Base-by-base conservation (phyloP, 202 grass and related monocot species). In the Elaeis oleifera region DNA sequence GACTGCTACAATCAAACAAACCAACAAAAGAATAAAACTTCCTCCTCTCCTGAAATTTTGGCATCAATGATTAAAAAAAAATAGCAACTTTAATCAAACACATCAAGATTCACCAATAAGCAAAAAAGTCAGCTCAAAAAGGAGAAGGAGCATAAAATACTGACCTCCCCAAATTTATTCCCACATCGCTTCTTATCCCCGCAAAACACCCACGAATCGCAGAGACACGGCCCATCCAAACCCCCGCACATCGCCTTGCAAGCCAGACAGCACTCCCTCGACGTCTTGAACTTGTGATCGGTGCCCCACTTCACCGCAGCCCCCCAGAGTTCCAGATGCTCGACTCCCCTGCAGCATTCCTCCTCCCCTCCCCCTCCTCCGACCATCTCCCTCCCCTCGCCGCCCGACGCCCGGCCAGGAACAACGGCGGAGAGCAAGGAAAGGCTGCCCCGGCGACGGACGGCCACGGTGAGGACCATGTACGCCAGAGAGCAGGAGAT, bases 121-220 rank as follows among this genome's bases (percentile, higher is more conserved):
- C 18, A 11, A 21, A 63, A 8, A 16, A 36, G 1, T 9, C 5
- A n/a, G 23, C 31, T 49, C 56, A 21, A 8, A 20, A 21, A n/a
- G 6, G 5, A 17, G 63, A 26, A 48, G 32, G 4, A 3, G 16
- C 1, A 16, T 53, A 61, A 32, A 60, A 67, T 18, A 72, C 64
- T 7, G 48, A 95, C 86, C 90, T 96, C 90, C 5, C 90, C 81
- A 60, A 90, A 60, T 75, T 61, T 84, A 16, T 79, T 73, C 53
- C 64, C 70, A 76, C 90, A 96, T 31, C 59, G 80, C 67, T 61
- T 36, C 63, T 76, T 63, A 78, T 90, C 78, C 16, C 87, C 84
- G 54, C 90, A 96, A 69, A 90, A 96, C 54, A 96, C 90, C 90
- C 90, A 96, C 2, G 90, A 82, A 72, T 96, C 58, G 73, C 90